Base-by-base conservation (phyloP, 768 basidiomycete species). In the Lanmaoa rubissima region DNA sequence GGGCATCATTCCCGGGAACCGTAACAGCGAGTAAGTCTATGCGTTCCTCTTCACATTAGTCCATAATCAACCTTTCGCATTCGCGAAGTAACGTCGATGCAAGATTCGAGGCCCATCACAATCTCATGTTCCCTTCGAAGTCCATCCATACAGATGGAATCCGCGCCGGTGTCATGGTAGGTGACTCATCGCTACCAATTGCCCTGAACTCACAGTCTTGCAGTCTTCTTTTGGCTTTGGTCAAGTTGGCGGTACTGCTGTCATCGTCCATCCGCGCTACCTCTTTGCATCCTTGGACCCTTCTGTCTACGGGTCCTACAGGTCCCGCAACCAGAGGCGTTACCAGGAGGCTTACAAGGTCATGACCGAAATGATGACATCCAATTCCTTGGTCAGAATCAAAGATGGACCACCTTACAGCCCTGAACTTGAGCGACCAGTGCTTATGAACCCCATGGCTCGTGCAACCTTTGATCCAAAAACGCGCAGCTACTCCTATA, bases 161-260 rank as follows among this genome's bases (percentile, higher is more conserved):
- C 63, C 85, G 85, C 24, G 90, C 89, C 42, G 92, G 91, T 67
- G 79, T 90, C 53, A 91, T 94, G 92, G 90, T 89, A 64, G 19
- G 82, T 72, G 19, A 36, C 31, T 31, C 40, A n/a, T 51, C 44
- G 11, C n/a, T 34, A 5, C n/a, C 10, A 28, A 52, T 17, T 32
- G 4, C 28, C 4, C 2, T 2, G 1, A 31, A 38, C 49, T 62
- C 13, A 66, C 10, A 8, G 5, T 45, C 46, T 41, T 51, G 26
- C 61, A 92, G 86, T 94, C 93, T 1, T 94, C 92, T 14, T 96
- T 96, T 74, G 96, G 97, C 61, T 98, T 98, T 78, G 95, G 97
- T 65, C 97, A 98, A 82, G 96, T 98, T 59, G 97, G 97, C 51
- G 97, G 97, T 53, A 90, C 86, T 54, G 90, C 87, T 43, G 81